Evolutionary conservation across 495 filamentous ascomycete genomes (phyloP), one percentile per base, ranked within the genome.

Genomic region (Neurospora sublineolata): DNA sequence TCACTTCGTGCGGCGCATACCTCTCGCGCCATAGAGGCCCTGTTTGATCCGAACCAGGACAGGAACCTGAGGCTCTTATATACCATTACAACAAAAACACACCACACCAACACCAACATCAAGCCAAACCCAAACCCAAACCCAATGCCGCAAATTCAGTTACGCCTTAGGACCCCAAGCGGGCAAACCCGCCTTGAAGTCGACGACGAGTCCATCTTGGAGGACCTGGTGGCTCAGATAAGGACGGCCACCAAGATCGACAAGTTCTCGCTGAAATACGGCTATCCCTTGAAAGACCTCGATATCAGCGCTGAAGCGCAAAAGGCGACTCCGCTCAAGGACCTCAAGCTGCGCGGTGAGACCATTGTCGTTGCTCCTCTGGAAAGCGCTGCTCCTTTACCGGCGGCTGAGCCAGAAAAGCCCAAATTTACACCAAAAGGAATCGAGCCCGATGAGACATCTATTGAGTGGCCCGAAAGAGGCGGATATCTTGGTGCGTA

Each of bases 281-380:
- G 94, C 23, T 98, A 93, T 79, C 95, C 95, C 3, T 86, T 92
- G 3, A 89, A 90, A 75, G 83, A 88, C 20, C 85, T 99, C 14
- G 80, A 86, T 37, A 83, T 93, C 16, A 84, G 87, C 37, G 74
- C 82, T 9, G 71, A 73, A 16, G 68, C 72, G 9, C 73, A 44
- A n/a, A 41, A 71, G 11, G 70, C 46, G 7, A 68, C 69, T 7
- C 37, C 77, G 7, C 69, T 83, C 76, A 87, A 73, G 74, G 84
- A 76, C 42, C 82, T 96, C 40, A 89, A 91, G 38, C 85, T 98
- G 11, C 86, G 95, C 72, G 92, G 93, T 10, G 93, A 97, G 75
- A 92, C 90, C 71, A 82, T 97, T 6, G 91, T 93, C n/a, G 85
- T 96, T 83, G 83, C 76, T 75, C 84, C 76, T 41, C 20, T 70